Evolutionary conservation across 345 rosid species (phyloP), one percentile per base, ranked within the genome.

Genomic region (Populus tremula): DNA sequence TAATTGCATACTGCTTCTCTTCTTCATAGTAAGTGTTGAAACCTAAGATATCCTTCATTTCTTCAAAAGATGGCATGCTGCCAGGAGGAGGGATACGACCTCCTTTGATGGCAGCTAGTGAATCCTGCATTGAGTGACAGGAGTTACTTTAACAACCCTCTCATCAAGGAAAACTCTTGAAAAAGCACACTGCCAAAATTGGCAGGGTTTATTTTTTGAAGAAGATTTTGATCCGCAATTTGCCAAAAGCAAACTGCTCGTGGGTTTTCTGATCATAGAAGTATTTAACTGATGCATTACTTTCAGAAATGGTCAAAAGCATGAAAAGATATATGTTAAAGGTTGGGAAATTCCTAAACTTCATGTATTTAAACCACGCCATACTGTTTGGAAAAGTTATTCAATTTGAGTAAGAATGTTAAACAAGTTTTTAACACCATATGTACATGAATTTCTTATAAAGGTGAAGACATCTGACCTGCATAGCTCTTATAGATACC

Each of bases 21-120:
- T 95, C 99, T 81, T 93, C 94, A 68, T 87, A 89, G 85, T 93
- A 93, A 54, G 81, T 20, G 4, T 90, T 89, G 81, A 87, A 90
- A 70, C 99, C 98, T 79, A 95, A 84, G 69, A 87, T 85, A 77
- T 91, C 92, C 82, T 91, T 83, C 27, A 95, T 89, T 84, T 93
- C 98, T 71, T 88, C 87, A 64, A 95, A 90, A 64, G 97, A 76
- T 13, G 93, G 90, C 92, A 93, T 91, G 89, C 93, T 95, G 87
- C 94, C 97, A 43, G 98, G 99, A 59, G 96, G 86, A 70, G 97
- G 99, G 59, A 95, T 85, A 47, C 96, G 90, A 31, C 99, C 98
- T 79, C 99, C 90, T 80, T 90, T 93, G 39, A 95, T 89, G 53
- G 97, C 98, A 72, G 69, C 59, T 8, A 95, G 84, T 73, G 98